phyloP scores from a whole-genome alignment of 169 alveolate species.

The Babesia bigemina region DNA sequence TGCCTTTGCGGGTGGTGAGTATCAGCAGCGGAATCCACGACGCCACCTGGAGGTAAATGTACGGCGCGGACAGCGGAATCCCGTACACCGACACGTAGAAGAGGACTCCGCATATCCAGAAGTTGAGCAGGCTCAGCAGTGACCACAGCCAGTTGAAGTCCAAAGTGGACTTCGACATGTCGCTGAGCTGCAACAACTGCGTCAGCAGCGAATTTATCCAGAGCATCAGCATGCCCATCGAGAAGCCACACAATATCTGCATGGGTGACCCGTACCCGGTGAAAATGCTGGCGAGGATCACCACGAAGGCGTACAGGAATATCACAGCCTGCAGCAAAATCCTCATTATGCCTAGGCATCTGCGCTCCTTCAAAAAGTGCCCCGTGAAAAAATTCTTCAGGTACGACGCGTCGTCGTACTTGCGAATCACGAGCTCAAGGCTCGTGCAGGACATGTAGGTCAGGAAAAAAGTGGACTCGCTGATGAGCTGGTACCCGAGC shows the following conservation, averaged over 20 bases:
- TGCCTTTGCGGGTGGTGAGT: slow-evolving; percentile 50
- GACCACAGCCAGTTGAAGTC: slow-evolving; percentile 67
- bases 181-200: slow-evolving; percentile 59
- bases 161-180: slow-evolving; percentile 56
- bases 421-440: slow-evolving; percentile 52
- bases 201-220: slow-evolving; percentile 56
- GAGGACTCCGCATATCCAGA: slow-evolving; percentile 66
- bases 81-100: slow-evolving; percentile 68
- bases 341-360: slow-evolving; percentile 27
- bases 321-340: slow-evolving; percentile 42
- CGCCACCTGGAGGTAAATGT: slow-evolving; percentile 44
- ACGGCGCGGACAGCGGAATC: slow-evolving; percentile 40
- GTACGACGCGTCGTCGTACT: slow-evolving; percentile 44
- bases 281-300: slow-evolving; percentile 11
- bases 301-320: slow-evolving; percentile 16
- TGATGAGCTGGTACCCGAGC: slow-evolving; percentile 37
- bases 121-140: slow-evolving; percentile 38
- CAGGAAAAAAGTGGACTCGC: slow-evolving; percentile 55
- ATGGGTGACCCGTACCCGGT: slow-evolving; percentile 61
- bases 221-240: slow-evolving; percentile 58
- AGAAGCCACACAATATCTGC: slow-evolving; percentile 65
- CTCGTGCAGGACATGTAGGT: slow-evolving; percentile 61
- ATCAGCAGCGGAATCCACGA: slow-evolving; percentile 49
- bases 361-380: slow-evolving; percentile 45
- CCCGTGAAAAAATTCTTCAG: slow-evolving; percentile 42